Evolutionary conservation across 768 basidiomycete genomes (phyloP).

Genomic region (Collybia mongolica): DNA sequence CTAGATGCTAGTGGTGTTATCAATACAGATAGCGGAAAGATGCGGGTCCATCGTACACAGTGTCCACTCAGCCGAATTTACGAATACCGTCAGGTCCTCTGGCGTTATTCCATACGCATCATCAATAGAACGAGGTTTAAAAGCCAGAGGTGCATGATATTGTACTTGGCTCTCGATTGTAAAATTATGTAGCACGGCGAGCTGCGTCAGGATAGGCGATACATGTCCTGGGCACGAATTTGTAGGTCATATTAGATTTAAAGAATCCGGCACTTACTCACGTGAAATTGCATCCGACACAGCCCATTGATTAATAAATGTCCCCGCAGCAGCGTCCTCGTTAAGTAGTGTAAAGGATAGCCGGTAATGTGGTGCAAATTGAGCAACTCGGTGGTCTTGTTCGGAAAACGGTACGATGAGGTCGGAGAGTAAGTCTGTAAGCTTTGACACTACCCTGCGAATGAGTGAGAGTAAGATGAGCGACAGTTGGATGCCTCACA

Average conservation of each 20-base stretch:
- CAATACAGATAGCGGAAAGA: background rate
- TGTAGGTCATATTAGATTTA: background rate
- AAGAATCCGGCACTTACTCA: constrained; percentile 33
- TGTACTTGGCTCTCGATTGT: constrained; percentile 95
- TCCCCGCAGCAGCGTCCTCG: constrained; percentile 76
- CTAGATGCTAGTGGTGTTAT: constrained; percentile 67
- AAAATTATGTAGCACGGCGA: constrained; percentile 80
- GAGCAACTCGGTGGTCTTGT: constrained; percentile 50
- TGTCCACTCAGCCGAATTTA: constrained; percentile 97
- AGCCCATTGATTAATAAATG: constrained; percentile 68
- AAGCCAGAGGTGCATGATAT: constrained; percentile 86
- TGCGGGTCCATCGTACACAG: constrained; percentile 53
- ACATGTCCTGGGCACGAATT: constrained; percentile 55
- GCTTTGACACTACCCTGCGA: constrained; percentile 12
- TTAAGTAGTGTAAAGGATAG: constrained; percentile 93
- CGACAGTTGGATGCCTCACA: constrained; percentile 13
- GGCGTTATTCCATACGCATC: constrained; percentile 60
- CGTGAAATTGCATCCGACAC: constrained; percentile 60
- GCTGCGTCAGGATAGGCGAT: constrained; percentile 55
- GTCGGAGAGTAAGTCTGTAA: constrained; percentile 29
- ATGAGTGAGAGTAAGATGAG: background rate
- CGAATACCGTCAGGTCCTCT: constrained; percentile 88
- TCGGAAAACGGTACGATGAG: constrained; percentile 42
- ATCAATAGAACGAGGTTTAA: constrained; percentile 53
- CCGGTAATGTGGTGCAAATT: constrained; percentile 81